Evolutionary conservation across 2,329 filamentous ascomycete species (phyloP).

Genomic region (Aspergillus ustus): DNA sequence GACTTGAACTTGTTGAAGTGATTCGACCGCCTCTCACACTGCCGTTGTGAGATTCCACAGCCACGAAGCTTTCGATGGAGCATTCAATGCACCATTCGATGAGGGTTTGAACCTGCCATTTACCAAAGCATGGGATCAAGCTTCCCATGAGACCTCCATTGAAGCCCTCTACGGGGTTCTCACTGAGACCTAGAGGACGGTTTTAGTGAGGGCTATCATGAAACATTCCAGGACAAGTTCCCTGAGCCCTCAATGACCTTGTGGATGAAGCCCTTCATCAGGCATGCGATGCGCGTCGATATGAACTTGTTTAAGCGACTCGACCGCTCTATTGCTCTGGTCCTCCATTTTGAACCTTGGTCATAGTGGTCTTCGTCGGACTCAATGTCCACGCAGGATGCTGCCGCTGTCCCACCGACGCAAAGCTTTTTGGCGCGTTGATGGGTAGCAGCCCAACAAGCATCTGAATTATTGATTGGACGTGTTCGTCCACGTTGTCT

Average conservation of each 20-base stretch:
- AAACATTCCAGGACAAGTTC: too few species aligned
- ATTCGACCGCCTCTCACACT: slow-evolving; percentile 15
- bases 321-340: neutral
- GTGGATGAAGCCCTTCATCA: neutral
- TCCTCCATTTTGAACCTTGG: neutral
- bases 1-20: slow-evolving; percentile 4
- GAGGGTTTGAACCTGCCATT: too few species aligned
- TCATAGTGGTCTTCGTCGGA: neutral
- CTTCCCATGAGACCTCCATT: too few species aligned
- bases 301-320: neutral
- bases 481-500: neutral
- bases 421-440: too few species aligned
- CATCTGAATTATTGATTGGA: neutral
- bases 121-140: too few species aligned
- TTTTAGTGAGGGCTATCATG: too few species aligned
- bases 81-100: neutral
- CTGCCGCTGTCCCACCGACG: too few species aligned
- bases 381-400: too few species aligned
- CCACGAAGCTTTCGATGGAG: neutral
- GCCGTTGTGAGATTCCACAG: slow-evolving; percentile 12
- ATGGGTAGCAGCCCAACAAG: neutral
- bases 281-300: neutral
- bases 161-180: too few species aligned
- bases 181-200: too few species aligned
- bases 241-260: neutral